These are phyloP conservation scores for Hansenula lynferdii DNA, from an alignment of 1,139 yeast genomes.

Conservation along the genomic window DNA sequence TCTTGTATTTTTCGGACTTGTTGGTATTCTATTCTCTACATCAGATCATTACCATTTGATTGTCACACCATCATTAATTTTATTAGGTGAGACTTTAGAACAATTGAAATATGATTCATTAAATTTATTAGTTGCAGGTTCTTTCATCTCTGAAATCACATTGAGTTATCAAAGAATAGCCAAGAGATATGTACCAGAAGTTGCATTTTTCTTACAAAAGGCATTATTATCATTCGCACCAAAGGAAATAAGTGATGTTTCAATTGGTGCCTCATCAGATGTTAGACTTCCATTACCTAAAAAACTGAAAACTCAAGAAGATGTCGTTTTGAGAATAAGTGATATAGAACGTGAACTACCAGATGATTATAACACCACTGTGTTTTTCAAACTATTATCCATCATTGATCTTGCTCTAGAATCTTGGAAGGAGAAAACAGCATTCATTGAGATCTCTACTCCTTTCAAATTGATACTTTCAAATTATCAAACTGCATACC, in stretches of 20 bases:
- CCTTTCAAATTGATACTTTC: constrained; percentile 24
- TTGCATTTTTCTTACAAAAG: constrained; percentile 53
- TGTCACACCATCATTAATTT: constrained; percentile 75
- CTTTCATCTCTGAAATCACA: constrained; percentile 60
- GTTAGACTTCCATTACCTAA: constrained; percentile 20
- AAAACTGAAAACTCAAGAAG: constrained; percentile 6
- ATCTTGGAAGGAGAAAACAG: constrained; percentile 60
- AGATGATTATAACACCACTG: constrained; percentile 26
- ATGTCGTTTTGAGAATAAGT: constrained; percentile 13
- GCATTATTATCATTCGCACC: constrained; percentile 44
- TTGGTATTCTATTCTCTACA: constrained; percentile 82
- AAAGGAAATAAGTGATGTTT: constrained; percentile 8
- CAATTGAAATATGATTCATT: constrained; percentile 36
- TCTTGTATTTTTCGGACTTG: constrained; percentile 58
- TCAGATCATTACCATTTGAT: constrained; percentile 95
- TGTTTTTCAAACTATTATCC: constrained; percentile 26
- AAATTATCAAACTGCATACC: constrained; percentile 14
- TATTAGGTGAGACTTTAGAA: constrained; percentile 68
- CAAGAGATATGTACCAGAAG: constrained; percentile 80
- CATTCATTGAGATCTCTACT: constrained; percentile 48
- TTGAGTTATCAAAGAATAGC: constrained; percentile 74
- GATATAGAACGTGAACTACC: constrained; percentile 17
- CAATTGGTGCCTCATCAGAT: constrained; percentile 20
- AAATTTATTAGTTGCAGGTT: constrained; percentile 41
- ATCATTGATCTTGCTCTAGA: constrained; percentile 26